A percentile compares a stretch with the other conserved stretches of the same genome.
Evolutionary conservation across 1,284 basidiomycete genomes (phyloP).

Genomic region (Marasmius tenuissimus): DNA sequence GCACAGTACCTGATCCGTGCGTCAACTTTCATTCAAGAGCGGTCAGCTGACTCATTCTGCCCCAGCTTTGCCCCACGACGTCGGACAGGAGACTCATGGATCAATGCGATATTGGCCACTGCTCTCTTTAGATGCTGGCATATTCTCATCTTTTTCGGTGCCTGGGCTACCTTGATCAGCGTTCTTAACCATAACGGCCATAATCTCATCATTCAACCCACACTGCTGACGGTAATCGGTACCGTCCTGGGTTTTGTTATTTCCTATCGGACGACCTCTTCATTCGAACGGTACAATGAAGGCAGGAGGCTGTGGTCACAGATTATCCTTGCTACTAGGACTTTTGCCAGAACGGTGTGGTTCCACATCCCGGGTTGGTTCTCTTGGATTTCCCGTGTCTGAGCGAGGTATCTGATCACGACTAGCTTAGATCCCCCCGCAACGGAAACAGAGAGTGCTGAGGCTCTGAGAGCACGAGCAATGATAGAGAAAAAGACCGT

Average conservation of each 20-base stretch:
- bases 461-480: conserved; percentile 45
- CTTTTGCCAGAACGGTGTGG: conserved; percentile 59
- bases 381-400: background rate
- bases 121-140: conserved; percentile 70
- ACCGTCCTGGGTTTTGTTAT: conserved; percentile 69
- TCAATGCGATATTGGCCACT: conserved; percentile 56
- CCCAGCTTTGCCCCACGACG: conserved; percentile 41
- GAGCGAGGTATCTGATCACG: background rate
- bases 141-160: conserved; percentile 59
- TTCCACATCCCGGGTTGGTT: conserved; percentile 59
- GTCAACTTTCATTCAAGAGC: background rate
- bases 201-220: conserved; percentile 44
- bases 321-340: conserved; percentile 60
- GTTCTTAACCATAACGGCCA: conserved; percentile 49
- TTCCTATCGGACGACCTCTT: conserved; percentile 70
- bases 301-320: conserved; percentile 70
- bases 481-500: conserved; percentile 70
- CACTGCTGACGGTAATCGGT: conserved; percentile 63
- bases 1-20: conserved; percentile 20
- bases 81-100: conserved; percentile 39
- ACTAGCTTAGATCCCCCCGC: conserved; percentile 23
- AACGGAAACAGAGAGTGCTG: conserved; percentile 28
- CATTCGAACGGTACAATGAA: conserved; percentile 76
- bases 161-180: conserved; percentile 56
- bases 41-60: background rate